A percentile compares a stretch with the other conserved stretches of the same genome.
These are phyloP conservation scores for Theileria orientalis DNA, from an alignment of 169 alveolate genomes.

Conservation along the genomic window DNA sequence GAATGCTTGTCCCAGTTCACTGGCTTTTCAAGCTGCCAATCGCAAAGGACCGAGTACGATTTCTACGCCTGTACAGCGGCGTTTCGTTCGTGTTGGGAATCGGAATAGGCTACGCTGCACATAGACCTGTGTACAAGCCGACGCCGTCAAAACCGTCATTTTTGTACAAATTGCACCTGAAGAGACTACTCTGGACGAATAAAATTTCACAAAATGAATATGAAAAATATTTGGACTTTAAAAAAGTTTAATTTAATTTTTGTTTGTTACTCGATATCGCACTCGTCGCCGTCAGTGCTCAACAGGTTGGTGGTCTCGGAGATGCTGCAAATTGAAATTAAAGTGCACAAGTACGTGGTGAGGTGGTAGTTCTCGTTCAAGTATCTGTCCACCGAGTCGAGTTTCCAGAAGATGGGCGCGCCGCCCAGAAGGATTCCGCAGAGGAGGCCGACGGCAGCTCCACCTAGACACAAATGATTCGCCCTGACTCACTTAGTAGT, in stretches of 20 bases:
- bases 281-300: too few species aligned
- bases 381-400: not conserved
- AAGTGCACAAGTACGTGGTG: not conserved
- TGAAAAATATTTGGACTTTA: conserved; percentile 50
- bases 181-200: conserved; percentile 25
- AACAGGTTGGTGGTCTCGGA: too few species aligned
- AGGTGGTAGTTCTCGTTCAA: not conserved
- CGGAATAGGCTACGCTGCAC: conserved; percentile 38
- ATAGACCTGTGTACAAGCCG: conserved; percentile 33
- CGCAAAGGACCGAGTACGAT: conserved; percentile 66
- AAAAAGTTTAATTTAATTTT: not conserved
- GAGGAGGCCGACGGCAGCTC: not conserved
- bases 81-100: conserved; percentile 45
- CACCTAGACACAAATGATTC: not conserved
- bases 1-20: conserved; percentile 57
- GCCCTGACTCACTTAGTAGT: conserved; percentile 17
- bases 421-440: not conserved
- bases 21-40: conserved; percentile 60
- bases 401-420: not conserved
- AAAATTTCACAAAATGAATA: conserved; percentile 40
- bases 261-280: too few species aligned
- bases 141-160: conserved; percentile 53
- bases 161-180: conserved; percentile 48
- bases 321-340: too few species aligned
- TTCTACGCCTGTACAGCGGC: conserved; percentile 41